Evolutionary conservation across 345 rosid genomes (phyloP).

Genomic region (Barbarea vulgaris): DNA sequence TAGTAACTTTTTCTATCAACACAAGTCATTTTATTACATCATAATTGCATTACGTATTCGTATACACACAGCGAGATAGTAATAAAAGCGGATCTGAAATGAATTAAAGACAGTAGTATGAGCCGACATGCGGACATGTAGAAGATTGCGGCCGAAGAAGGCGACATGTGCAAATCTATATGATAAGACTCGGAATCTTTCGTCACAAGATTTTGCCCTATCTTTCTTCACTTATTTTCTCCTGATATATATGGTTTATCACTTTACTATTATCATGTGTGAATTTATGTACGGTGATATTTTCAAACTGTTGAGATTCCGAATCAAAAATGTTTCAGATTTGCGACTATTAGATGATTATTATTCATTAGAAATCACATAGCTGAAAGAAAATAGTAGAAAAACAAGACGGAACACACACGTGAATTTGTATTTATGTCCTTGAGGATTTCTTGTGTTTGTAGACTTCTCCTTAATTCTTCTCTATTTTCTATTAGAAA

Average conservation of each 20-base stretch:
- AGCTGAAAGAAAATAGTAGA: background rate
- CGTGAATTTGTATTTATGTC: background rate
- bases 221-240: slow-evolving; percentile 2
- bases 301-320: background rate
- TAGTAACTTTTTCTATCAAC: background rate
- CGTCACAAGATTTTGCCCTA: slow-evolving; percentile 15
- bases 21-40: slow-evolving; percentile 26
- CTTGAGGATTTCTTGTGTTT: no score
- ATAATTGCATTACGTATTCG: background rate
- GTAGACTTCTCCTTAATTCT: no score
- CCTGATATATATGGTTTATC: background rate
- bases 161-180: slow-evolving; percentile 33
- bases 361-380: background rate
- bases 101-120: background rate
- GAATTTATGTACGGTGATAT: background rate
- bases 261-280: background rate
- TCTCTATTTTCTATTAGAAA: no score
- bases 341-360: background rate
- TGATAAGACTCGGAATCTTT: slow-evolving; percentile 34
- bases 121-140: slow-evolving; percentile 32
- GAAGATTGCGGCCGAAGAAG: slow-evolving; percentile 31
- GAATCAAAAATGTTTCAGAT: background rate
- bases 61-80: slow-evolving; percentile 9
- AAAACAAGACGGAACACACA: background rate
- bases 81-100: slow-evolving; percentile 28